Evolutionary conservation across 805 yeast genomes (phyloP), one percentile per base, ranked within the genome.

Genomic region (Zygotorulaspora sp.): DNA sequence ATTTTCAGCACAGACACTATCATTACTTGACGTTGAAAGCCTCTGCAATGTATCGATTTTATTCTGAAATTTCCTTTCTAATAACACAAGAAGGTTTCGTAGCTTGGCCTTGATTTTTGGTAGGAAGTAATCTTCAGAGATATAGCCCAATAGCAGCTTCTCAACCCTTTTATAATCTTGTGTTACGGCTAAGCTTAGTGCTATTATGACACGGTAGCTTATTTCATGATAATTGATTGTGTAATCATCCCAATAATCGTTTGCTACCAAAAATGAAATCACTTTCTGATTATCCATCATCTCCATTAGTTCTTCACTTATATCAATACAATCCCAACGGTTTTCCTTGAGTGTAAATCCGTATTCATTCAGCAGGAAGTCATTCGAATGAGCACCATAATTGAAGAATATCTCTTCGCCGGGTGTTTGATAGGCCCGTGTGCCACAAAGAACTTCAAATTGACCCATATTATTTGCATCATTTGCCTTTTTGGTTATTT

Each of bases 361-460:
- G 55, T 90, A 90, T 58, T 90, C 97, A 51, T 83, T 78, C 7
- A 87, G 64, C 22, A 90, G 62, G 47, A 85, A 85, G 34, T 78
- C 87, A 57, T 90, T 88, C 7, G 83, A 77, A 58, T 90, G 97
- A 1, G 96, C 79, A 1, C 97, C 97, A 57, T 90, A 90, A 35
- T 81, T 75, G 47, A 90, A 70, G 49, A 67, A 76, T 2, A 90
- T 48, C 55, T 89, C 94, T 11, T 78, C 78, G 3, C 52, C 56
- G 35, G 50, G 5, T 6, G 13, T 41, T 3, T 20, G 12, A 32
- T 58, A 60, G 7, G 19, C 15, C 25, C 49, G 40, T 6, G 36
- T 26, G 5, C 63, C 62, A 16, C 51, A 46, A 13, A 40, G 36
- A n/a, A 59, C 48, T 10, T 62, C 67, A 4, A 58, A 48, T 10